Percentiles rank a stretch among this genome's conserved stretches.
Conservation (phyloP, 139 green algal species). For the Chlorella sorokiniana region DNA sequence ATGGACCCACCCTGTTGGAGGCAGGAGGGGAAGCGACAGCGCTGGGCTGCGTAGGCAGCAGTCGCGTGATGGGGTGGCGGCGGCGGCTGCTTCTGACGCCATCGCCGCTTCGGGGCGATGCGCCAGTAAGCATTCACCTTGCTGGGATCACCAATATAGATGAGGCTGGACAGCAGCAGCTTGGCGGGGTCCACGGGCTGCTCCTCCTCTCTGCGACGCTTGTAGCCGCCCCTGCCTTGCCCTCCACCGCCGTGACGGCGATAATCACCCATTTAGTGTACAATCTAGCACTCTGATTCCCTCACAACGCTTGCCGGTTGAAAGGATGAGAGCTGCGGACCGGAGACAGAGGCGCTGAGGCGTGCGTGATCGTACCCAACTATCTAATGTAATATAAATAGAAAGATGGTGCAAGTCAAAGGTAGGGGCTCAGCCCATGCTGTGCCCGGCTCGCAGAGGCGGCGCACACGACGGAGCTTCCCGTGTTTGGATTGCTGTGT, state of each 20-base stretch:
- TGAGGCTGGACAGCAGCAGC: conserved; percentile 26
- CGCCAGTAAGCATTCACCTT: background rate
- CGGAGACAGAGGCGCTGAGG: no score
- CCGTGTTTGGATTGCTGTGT: no score
- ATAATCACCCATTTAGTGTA: conserved; percentile 21
- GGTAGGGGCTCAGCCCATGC: no score
- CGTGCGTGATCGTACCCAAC: no score
- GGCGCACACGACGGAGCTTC: no score
- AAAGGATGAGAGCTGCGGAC: background rate
- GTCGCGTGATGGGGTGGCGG: background rate
- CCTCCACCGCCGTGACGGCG: background rate
- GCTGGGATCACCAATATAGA: conserved; percentile 35
- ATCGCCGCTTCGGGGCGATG: background rate
- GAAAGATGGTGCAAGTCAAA: no score
- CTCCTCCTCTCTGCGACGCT: conserved; percentile 37
- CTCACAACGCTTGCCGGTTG: background rate
- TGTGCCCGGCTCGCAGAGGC: no score
- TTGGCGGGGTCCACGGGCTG: conserved; percentile 12
- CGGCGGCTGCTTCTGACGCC: background rate
- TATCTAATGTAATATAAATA: no score
- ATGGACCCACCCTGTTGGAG: conserved; percentile 7
- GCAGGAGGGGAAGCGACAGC: no score
- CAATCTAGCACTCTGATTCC: background rate
- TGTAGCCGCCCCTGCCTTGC: background rate
- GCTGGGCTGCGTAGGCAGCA: background rate